phyloP scores from a whole-genome alignment of 768 basidiomycete genomes.

The Pholiota conissans region DNA sequence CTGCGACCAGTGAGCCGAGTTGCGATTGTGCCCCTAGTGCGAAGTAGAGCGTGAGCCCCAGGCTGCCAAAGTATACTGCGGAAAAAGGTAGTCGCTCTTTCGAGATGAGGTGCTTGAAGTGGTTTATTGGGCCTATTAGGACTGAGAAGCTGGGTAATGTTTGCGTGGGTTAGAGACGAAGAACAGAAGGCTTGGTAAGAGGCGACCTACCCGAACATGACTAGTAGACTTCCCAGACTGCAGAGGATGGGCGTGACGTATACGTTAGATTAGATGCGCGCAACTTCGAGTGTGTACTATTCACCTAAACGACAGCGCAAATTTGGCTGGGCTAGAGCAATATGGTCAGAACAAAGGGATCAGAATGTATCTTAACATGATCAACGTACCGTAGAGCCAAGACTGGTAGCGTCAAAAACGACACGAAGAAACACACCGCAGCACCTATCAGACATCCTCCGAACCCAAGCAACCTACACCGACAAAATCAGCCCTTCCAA shows the following conservation, averaged over 20 bases:
- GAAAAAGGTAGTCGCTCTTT: constrained; percentile 86
- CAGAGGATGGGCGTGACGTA: constrained; percentile 6
- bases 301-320: constrained; percentile 85
- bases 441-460: constrained; percentile 88
- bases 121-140: constrained; percentile 89
- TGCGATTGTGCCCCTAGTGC: constrained; percentile 84
- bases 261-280: background rate
- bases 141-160: constrained; percentile 63
- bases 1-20: constrained; percentile 81
- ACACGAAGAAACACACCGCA: constrained; percentile 89
- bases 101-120: constrained; percentile 84
- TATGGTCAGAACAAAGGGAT: constrained; percentile 4
- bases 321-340: constrained; percentile 78
- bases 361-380: constrained; percentile 3
- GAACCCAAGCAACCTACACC: constrained; percentile 80
- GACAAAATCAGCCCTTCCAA: background rate
- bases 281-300: no score
- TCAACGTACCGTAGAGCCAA: constrained; percentile 38
- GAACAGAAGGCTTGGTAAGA: background rate
- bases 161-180: background rate
- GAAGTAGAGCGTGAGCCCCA: constrained; percentile 89
- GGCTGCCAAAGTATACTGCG: constrained; percentile 75
- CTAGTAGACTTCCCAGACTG: constrained; percentile 86
- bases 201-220: constrained; percentile 86
- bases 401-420: constrained; percentile 79